A percentile compares a stretch with the other conserved stretches of the same genome.
These are phyloP conservation scores for Penicillium lividum DNA, from an alignment of 495 filamentous ascomycete genomes.

Conservation along the genomic window DNA sequence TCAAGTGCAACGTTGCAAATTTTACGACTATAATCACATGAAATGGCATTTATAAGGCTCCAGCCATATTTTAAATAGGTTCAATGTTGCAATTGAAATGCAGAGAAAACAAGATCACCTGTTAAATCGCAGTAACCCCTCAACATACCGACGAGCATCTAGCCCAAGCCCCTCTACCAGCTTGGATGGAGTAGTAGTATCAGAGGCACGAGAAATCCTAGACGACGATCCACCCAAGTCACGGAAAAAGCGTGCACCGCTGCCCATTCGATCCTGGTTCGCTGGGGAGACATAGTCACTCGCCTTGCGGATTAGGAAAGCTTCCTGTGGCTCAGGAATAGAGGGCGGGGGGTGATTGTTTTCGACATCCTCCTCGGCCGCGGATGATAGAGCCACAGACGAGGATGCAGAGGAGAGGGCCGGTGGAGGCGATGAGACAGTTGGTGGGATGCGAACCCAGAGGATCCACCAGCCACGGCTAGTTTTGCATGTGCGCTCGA, in stretches of 20 bases:
- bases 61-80: background rate
- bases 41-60: background rate
- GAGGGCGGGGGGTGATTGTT: background rate
- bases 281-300: slow-evolving; percentile 56
- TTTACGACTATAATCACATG: too few species aligned
- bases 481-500: slow-evolving; percentile 90
- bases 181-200: slow-evolving; percentile 62
- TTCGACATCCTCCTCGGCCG: slow-evolving; percentile 26
- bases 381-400: slow-evolving; percentile 19
- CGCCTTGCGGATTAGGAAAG: slow-evolving; percentile 77
- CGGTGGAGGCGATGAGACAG: slow-evolving; percentile 23
- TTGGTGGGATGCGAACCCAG: slow-evolving; percentile 70
- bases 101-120: slow-evolving; percentile 42
- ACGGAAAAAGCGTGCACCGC: slow-evolving; percentile 50
- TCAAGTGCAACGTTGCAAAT: too few species aligned
- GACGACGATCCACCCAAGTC: slow-evolving; percentile 45
- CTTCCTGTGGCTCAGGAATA: slow-evolving; percentile 53
- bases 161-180: slow-evolving; percentile 86
- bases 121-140: slow-evolving; percentile 75
- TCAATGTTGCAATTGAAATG: background rate
- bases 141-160: slow-evolving; percentile 84
- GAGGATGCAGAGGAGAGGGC: slow-evolving; percentile 25
- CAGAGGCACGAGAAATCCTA: slow-evolving; percentile 20
- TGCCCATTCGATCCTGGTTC: slow-evolving; percentile 36
- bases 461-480: slow-evolving; percentile 94